Evolutionary conservation across 257 asterid genomes (phyloP).

Genomic region (Plantago elongata): DNA sequence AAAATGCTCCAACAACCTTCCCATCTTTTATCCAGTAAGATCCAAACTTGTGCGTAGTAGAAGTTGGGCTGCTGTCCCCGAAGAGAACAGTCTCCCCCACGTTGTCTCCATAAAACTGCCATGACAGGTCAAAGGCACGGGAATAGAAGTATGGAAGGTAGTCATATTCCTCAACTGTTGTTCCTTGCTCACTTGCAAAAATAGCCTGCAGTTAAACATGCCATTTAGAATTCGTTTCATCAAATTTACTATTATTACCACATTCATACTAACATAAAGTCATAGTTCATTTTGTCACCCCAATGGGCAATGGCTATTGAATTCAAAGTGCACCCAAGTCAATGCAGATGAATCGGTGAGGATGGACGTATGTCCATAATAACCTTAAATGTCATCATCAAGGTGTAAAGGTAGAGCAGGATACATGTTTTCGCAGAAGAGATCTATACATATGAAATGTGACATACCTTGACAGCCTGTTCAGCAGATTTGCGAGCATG

Average conservation of each 20-base stretch:
- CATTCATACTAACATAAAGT: no score
- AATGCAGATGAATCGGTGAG: no score
- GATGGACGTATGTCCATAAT: no score
- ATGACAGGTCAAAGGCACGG: constrained; percentile 78
- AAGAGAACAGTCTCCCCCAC: constrained; percentile 71
- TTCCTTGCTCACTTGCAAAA: constrained; percentile 58
- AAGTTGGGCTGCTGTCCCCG: constrained; percentile 65
- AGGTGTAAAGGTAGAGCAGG: no score
- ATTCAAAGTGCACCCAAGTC: no score
- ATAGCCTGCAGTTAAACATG: constrained; percentile 54
- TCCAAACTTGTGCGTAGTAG: constrained; percentile 79
- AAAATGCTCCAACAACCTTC: constrained; percentile 72
- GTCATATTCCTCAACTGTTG: constrained; percentile 61
- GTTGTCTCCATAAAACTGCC: constrained; percentile 93
- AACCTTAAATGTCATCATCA: no score
- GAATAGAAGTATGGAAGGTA: constrained; percentile 90
- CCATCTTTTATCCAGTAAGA: constrained; percentile 86
- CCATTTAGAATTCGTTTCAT: no score
- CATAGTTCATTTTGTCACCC: neutral
- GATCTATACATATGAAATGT: neutral
- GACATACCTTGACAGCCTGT: constrained; percentile 84
- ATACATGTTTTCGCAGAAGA: neutral
- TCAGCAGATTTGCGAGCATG: constrained; percentile 97
- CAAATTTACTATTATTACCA: no score
- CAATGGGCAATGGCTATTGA: no score